A percentile compares a stretch with the other conserved stretches of the same genome.
Evolutionary conservation across 805 yeast species (phyloP).

Genomic region (Priceomyces haplophilus): DNA sequence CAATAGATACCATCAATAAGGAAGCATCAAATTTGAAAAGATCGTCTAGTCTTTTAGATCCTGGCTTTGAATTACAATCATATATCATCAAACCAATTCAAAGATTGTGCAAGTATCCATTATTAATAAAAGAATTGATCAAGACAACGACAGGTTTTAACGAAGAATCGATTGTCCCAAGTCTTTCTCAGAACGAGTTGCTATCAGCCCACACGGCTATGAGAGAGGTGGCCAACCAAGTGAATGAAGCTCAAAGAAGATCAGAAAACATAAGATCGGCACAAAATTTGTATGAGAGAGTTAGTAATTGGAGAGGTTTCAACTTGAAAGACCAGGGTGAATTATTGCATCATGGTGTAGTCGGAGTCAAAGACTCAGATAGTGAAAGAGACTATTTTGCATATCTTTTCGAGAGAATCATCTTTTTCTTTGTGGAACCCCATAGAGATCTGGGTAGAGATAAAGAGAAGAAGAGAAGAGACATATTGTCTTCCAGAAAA

Average conservation of each 20-base stretch:
- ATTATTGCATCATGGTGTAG: slow-evolving; percentile 68
- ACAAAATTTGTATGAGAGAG: slow-evolving; percentile 67
- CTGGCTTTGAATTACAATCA: slow-evolving; percentile 85
- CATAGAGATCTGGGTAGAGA: slow-evolving; percentile 15
- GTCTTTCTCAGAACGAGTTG: slow-evolving; percentile 57
- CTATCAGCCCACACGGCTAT: slow-evolving; percentile 67
- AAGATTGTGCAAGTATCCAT: slow-evolving; percentile 91
- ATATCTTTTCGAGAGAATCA: slow-evolving; percentile 72
- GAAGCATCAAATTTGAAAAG: slow-evolving; percentile 57
- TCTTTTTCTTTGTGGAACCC: slow-evolving; percentile 45
- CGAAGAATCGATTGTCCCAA: slow-evolving; percentile 12
- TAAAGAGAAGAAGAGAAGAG: slow-evolving; percentile 33
- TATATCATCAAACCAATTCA: slow-evolving; percentile 93
- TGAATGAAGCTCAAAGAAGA: slow-evolving; percentile 90
- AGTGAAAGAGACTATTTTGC: slow-evolving; percentile 86
- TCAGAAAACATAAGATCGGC: slow-evolving; percentile 79
- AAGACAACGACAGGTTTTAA: slow-evolving; percentile 53
- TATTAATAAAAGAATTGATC: slow-evolving; percentile 70
- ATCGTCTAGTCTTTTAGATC: slow-evolving; percentile 63
- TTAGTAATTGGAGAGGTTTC: slow-evolving; percentile 91
- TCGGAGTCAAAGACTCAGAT: slow-evolving; percentile 64
- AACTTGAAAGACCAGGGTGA: slow-evolving; percentile 79
- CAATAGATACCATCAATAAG: slow-evolving; percentile 71
- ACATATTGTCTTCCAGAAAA: slow-evolving; percentile 44
- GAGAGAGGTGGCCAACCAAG: slow-evolving; percentile 79